Evolutionary conservation across 108 stramenopile genomes (phyloP), one percentile per base, ranked within the genome.

Genomic region (Cyclotella atomus): DNA sequence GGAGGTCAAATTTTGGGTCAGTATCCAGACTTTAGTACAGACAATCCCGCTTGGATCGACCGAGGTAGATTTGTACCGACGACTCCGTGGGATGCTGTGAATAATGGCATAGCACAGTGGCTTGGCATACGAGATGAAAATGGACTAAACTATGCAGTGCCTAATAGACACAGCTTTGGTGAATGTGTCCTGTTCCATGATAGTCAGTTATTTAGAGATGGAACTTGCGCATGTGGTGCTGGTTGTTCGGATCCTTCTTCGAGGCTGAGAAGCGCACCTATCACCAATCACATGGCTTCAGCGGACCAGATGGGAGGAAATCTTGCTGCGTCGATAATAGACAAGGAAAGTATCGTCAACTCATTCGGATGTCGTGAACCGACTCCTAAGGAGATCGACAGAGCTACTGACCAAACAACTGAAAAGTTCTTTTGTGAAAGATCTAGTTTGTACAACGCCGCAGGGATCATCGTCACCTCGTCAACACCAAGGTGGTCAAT

Each of bases 61-160:
- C 57, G 79, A n/a, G 87, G 84, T 8, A 73, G 85, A 0, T 54
- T 88, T 25, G 81, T 88, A 7, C 87, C 87, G 5, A 88, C 87
- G 6, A 81, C 79, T 3, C 54, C 72, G 3, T 85, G 80, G 79
- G 87, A 88, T 61, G 45, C 46, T n/a, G 61, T 72, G 14, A 84
- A 83, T 82, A 83, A 82, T 52, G 84, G 75, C 2, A 47, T 88
- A 15, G 84, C 83, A 19, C 54, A 85, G 53, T 88, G 87, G 87
- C 19, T 84, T 38, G 83, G 83, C 21, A 68, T 76, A 17, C 43
- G 45, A 17, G 60, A 43, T 23, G 79, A 75, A 0, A 28, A 38
- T 17, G 73, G 76, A 24, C 45, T 84, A 17, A 54, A 80, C 33
- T 75, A 25, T 28, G 65, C 41, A 10, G n/a, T 84, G 8, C 84